Evolutionary conservation across 1,284 basidiomycete genomes (phyloP), one percentile per base, ranked within the genome.

Genomic region (Xerocomus nothofagi): DNA sequence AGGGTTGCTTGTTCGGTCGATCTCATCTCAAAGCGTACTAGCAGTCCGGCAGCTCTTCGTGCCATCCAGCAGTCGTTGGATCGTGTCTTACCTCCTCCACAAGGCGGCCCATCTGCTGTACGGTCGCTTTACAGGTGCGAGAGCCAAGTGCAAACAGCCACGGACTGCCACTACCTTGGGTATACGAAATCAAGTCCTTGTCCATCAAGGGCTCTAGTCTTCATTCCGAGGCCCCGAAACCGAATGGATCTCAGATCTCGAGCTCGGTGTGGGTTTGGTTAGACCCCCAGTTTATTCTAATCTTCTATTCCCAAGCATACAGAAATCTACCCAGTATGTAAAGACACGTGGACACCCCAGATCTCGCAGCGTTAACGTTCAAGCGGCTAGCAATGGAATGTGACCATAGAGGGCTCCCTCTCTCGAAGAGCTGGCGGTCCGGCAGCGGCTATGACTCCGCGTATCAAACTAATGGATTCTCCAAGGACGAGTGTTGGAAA

Each of bases 331-430:
- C 18, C 14, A n/a, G 39, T 23, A n/a, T 33, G 29, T 20, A 23
- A 18, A 46, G 10, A 24, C n/a, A 39, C 12, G 18, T 36, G 24
- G 18, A 52, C 36, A 8, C 38, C 23, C 4, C 9, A n/a, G 39
- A 30, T 51, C 8, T 43, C 23, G 9, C 14, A 20, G 15, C 12
- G 26, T 49, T 12, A 34, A 12, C 10, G 21, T 30, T 26, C 17
- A 38, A 33, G 11, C 10, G 10, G 48, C 32, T 29, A 10, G 17
- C 20, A 20, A 29, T 21, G 24, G 14, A 34, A 38, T 15, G 10
- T 2, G 30, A 29, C 53, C 27, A 57, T 37, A 58, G 6, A 37
- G 8, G 26, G 51, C 26, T 20, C 10, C 26, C 34, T 57, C 41
- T 40, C 30, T 9, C 29, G 8, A 26, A 27, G 54, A 33, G 24